Evolutionary conservation across 2,329 filamentous ascomycete genomes (phyloP).

Genomic region (Ceratocystis huliohia): DNA sequence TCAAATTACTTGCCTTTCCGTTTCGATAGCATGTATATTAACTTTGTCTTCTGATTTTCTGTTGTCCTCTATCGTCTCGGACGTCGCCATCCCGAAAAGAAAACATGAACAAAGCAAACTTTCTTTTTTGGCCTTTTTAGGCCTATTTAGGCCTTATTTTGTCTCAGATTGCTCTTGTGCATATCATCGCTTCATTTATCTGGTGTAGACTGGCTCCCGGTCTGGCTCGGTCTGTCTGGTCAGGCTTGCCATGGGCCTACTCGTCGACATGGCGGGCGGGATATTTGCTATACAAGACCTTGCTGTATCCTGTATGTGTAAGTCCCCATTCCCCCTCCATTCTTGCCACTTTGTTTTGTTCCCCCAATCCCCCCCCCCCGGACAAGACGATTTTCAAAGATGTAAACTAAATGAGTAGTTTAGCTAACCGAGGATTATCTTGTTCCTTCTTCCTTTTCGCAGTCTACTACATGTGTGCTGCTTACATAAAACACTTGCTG

Average conservation of each 20-base stretch:
- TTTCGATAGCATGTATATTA: too few relatives aligned
- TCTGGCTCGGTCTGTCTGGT: neutral
- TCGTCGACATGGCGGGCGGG: neutral
- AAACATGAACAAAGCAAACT: neutral
- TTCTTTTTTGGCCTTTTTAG: neutral
- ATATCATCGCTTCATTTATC: neutral
- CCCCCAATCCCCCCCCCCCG: too few relatives aligned
- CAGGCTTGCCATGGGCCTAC: neutral
- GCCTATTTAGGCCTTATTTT: neutral
- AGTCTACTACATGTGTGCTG: neutral
- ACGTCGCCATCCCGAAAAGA: neutral
- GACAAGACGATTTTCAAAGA: too few relatives aligned
- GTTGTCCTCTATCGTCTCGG: too few relatives aligned
- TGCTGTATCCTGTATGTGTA: too few relatives aligned
- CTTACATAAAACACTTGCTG: neutral
- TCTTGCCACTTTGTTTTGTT: too few relatives aligned
- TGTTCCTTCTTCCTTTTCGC: neutral
- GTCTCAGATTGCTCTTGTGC: too few relatives aligned
- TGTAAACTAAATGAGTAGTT: too few relatives aligned
- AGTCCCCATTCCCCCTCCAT: too few relatives aligned
- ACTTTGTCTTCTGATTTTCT: too few relatives aligned
- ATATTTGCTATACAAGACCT: neutral
- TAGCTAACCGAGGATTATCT: neutral
- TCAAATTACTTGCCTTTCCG: too few relatives aligned
- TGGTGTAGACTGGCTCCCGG: neutral